These are phyloP conservation scores for Leishmania tropica DNA, from an alignment of 208 protist genomes.

Conservation along the genomic window DNA sequence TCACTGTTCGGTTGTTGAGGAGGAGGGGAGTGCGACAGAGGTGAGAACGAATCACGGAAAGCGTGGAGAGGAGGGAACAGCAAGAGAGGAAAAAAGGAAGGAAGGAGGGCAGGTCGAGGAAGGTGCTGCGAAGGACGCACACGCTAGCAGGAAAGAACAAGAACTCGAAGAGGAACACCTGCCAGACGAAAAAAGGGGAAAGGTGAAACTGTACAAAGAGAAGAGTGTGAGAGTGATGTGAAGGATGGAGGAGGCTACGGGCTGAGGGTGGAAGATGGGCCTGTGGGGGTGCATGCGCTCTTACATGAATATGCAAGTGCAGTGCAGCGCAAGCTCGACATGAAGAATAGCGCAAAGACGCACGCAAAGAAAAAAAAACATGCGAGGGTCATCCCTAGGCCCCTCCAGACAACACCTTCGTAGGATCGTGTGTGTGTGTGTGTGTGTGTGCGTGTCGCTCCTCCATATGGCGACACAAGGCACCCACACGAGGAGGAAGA, in stretches of 20 bases:
- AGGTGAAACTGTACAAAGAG: not conserved
- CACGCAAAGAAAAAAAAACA: not conserved
- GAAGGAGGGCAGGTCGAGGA: not conserved
- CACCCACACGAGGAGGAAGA: not conserved
- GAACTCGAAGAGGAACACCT: not conserved
- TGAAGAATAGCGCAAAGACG: not conserved
- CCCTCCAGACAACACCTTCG: no score
- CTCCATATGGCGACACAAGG: not conserved
- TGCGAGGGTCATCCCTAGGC: no score
- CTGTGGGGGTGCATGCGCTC: not conserved
- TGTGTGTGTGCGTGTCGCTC: no score
- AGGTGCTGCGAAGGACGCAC: not conserved
- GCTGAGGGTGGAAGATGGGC: no score
- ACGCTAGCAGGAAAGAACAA: not conserved
- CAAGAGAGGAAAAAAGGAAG: not conserved
- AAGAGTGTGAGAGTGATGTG: not conserved
- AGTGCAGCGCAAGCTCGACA: not conserved
- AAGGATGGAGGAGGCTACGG: not conserved
- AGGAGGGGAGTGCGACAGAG: not conserved
- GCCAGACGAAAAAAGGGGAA: not conserved
- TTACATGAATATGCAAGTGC: not conserved
- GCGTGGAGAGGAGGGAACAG: not conserved
- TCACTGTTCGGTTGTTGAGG: not conserved
- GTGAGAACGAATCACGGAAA: not conserved
- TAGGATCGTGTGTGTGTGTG: no score